Percentiles rank a stretch among this genome's conserved stretches.
Evolutionary conservation across 495 filamentous ascomycete genomes (phyloP).

Genomic region (Penicillium herquei): DNA sequence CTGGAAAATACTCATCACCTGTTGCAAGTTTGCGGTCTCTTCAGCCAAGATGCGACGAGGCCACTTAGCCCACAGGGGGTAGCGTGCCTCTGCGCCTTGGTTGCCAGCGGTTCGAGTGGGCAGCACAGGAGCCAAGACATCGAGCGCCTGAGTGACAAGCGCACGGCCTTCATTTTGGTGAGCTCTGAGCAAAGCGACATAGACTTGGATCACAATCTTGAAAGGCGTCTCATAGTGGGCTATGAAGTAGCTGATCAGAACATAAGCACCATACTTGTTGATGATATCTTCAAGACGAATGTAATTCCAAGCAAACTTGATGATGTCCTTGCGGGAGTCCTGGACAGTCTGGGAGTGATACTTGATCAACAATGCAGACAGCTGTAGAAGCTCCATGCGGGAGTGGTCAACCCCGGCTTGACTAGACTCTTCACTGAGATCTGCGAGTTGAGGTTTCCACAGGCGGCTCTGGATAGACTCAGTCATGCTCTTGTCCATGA

Average conservation of each 20-base stretch:
- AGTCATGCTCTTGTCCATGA: slow-evolving; percentile 86
- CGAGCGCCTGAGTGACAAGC: slow-evolving; percentile 89
- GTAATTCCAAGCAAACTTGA: slow-evolving; percentile 98
- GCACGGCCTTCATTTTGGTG: slow-evolving; percentile 93
- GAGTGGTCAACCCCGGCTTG: slow-evolving; percentile 93
- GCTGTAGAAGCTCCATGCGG: slow-evolving; percentile 90
- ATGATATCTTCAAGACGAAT: slow-evolving; percentile 97
- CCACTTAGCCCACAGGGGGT: slow-evolving; percentile 84
- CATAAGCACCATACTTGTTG: slow-evolving; percentile 98
- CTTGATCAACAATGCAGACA: slow-evolving; percentile 91
- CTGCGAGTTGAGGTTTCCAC: slow-evolving; percentile 84
- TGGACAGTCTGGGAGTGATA: slow-evolving; percentile 81
- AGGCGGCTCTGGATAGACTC: slow-evolving; percentile 91
- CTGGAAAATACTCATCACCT: slow-evolving; percentile 95
- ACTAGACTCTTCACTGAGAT: slow-evolving; percentile 78
- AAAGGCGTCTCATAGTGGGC: slow-evolving; percentile 93
- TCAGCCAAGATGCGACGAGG: slow-evolving; percentile 89
- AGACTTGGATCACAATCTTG: slow-evolving; percentile 94
- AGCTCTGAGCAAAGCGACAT: slow-evolving; percentile 82
- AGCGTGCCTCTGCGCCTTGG: slow-evolving; percentile 51
- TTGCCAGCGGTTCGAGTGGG: slow-evolving; percentile 59
- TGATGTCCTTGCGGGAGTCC: slow-evolving; percentile 94
- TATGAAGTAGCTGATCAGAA: slow-evolving; percentile 96
- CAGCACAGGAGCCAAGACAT: slow-evolving; percentile 89
- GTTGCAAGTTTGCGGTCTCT: slow-evolving; percentile 94